Conservation (phyloP, 495 filamentous ascomycete genomes). For the Hapsidospora chrysogenum region DNA sequence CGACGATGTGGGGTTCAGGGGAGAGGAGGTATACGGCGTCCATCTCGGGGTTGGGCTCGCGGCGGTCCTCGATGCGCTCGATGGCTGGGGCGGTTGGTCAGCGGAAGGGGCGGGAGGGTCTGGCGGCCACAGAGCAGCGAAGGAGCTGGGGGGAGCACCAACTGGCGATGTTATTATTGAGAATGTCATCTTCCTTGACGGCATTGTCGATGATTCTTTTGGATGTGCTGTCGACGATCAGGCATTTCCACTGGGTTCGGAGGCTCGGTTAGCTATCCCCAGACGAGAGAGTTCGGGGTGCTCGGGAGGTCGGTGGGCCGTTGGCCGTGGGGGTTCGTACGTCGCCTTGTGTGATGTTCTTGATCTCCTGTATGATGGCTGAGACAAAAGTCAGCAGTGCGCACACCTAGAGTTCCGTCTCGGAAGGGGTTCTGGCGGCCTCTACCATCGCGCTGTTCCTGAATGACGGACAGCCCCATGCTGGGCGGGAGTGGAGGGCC, state of each 20-base stretch:
- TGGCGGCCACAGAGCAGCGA: constrained; percentile 1
- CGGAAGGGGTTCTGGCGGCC: not conserved
- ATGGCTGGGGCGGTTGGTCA: constrained; percentile 43
- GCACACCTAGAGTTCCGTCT: not conserved
- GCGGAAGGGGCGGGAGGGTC: constrained; percentile 7
- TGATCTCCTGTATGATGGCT: constrained; percentile 39
- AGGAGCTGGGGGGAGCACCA: constrained; percentile 14
- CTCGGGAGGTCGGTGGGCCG: not conserved
- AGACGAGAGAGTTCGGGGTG: not conserved
- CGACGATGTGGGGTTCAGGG: constrained; percentile 69
- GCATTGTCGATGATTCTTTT: constrained; percentile 73
- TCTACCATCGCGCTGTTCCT: constrained; percentile 18
- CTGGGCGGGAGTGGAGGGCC: not conserved
- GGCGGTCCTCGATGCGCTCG: constrained; percentile 73
- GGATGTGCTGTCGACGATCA: constrained; percentile 70
- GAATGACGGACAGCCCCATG: constrained; percentile 16
- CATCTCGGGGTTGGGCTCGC: constrained; percentile 67
- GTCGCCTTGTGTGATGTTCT: constrained; percentile 34
- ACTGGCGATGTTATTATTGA: constrained; percentile 92
- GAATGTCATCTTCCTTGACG: constrained; percentile 83
- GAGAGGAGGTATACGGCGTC: constrained; percentile 88
- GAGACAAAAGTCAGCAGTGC: not conserved
- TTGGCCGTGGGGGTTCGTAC: constrained; percentile 18
- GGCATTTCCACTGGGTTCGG: constrained; percentile 70
- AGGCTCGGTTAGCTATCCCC: not conserved